Conservation (phyloP, 2,329 filamentous ascomycete species). For the Pochonia chlamydosporia region DNA sequence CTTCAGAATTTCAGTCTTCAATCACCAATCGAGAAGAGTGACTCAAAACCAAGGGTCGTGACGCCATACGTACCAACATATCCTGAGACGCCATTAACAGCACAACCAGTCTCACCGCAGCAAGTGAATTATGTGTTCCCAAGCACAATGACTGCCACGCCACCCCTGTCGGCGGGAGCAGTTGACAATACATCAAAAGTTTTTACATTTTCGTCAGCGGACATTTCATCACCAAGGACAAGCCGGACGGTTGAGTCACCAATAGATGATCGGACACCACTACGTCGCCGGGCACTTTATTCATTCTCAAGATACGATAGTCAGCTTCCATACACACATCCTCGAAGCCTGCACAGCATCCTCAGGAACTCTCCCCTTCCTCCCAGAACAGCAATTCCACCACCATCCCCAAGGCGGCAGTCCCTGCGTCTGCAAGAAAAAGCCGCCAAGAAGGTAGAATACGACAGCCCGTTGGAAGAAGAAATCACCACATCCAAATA, state of each 20-base stretch:
- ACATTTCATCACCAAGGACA: constrained; percentile 15
- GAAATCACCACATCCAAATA: constrained; percentile 60
- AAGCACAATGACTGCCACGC: constrained; percentile 54
- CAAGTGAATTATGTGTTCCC: constrained; percentile 42
- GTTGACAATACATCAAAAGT: constrained; percentile 35
- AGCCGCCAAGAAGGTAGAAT: constrained; percentile 51
- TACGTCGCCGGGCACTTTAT: constrained; percentile 5
- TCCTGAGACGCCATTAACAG: constrained; percentile 50
- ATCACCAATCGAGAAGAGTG: constrained; percentile 24
- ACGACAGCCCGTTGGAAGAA: constrained; percentile 57
- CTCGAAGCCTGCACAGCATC: constrained; percentile 55
- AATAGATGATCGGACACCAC: constrained; percentile 12
- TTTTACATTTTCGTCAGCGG: constrained; percentile 41
- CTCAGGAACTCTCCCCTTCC: constrained; percentile 61
- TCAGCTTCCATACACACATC: constrained; percentile 48
- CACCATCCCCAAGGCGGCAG: constrained; percentile 46
- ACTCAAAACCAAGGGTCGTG: constrained; percentile 27
- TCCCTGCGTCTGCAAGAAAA: constrained; percentile 50
- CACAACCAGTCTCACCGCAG: constrained; percentile 42
- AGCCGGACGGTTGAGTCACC: constrained; percentile 4
- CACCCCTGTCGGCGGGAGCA: constrained; percentile 49
- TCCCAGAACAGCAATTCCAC: constrained; percentile 42
- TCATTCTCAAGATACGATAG: background rate
- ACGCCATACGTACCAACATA: constrained; percentile 41
- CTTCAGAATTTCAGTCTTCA: constrained; percentile 24